Evolutionary conservation across 2,329 filamentous ascomycete species (phyloP), one percentile per base, ranked within the genome.

Genomic region (Cytospora schulzeri): DNA sequence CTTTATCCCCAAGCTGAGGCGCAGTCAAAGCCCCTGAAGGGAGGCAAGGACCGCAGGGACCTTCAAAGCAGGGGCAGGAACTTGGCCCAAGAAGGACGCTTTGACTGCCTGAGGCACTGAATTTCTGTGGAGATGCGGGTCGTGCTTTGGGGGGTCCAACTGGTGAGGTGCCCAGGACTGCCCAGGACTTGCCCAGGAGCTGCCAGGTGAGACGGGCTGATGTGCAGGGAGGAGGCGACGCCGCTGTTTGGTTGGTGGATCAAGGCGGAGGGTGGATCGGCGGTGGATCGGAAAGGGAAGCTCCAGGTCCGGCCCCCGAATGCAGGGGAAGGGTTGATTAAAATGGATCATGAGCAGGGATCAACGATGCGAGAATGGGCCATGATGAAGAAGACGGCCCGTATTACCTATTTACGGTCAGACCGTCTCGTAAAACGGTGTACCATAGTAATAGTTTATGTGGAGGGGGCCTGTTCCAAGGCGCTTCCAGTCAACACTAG

Each of bases 161-260:
- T n/a, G n/a, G n/a, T n/a, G n/a, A n/a, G n/a, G n/a, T n/a, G n/a
- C n/a, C n/a, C n/a, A n/a, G n/a, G n/a, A n/a, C n/a, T n/a, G n/a
- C n/a, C n/a, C n/a, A n/a, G n/a, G n/a, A n/a, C n/a, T n/a, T n/a
- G n/a, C n/a, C n/a, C n/a, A n/a, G n/a, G n/a, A n/a, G n/a, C n/a
- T n/a, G n/a, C 60, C 60, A 54, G 60, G 60, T 62, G 60, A 62
- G 60, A 62, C 60, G 52, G 60, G 60, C 60, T 62, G 60, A 56
- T 62, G 60, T 56, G 52, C 60, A 62, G 60, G 59, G 59, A 62
- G 60, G 60, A n/a, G 54, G 60, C 60, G 52, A 62, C 60, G 41
- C 52, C 50, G 60, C 52, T 24, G 60, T 62, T 17, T 62, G 60
- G 60, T 62, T 62, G 59, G 59, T 56, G 52, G 59, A 56, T 29